Base-by-base conservation (phyloP, 2,329 filamentous ascomycete genomes). In the Fusarium caatingaense region DNA sequence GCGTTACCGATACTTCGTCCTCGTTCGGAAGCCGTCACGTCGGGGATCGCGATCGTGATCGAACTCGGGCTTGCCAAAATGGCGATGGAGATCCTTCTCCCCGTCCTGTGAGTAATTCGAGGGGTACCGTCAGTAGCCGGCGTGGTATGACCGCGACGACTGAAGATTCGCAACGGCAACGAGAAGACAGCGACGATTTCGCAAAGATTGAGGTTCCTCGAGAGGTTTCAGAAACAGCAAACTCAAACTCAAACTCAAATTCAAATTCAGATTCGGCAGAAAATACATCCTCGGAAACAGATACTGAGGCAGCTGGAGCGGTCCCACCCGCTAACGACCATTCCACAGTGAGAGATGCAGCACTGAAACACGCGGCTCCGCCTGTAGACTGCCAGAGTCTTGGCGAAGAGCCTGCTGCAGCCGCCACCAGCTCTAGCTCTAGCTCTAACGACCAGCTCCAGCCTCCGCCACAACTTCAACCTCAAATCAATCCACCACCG, bases 41-140 rank as follows among this genome's bases (percentile, higher is more conserved):
- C 16, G 73, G 71, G 71, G 71, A 73, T 64, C 68, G 69, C 53
- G 71, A 73, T 69, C 69, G 66, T 58, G 62, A 69, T 56, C 72
- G 64, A 45, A 46, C 56, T 69, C 72, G 59, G 45, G 44, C 55
- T 66, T 61, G 55, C 16, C 60, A 64, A 21, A 63, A 73, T 53
- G 62, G 66, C 27, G 60, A 72, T 53, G 59, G 42, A 34, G 66
- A 71, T 49, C 53, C 30, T 50, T 60, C 64, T 16, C 72, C 69
- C 57, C 69, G 70, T 37, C 59, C 73, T 18, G 60, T 63, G 53
- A 75, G 73, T 61, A 66, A 73, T 56, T 71, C 66, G 27, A 70
- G 66, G 34, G 60, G 64, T 37, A 74, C 72, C 44, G 49, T 60
- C n/a, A 71, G 65, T 60, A 73, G 60, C 56, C 63, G 58, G 28